These are phyloP conservation scores for Pichia pseudocactophila DNA, from an alignment of 805 yeast genomes.

Conservation along the genomic window DNA sequence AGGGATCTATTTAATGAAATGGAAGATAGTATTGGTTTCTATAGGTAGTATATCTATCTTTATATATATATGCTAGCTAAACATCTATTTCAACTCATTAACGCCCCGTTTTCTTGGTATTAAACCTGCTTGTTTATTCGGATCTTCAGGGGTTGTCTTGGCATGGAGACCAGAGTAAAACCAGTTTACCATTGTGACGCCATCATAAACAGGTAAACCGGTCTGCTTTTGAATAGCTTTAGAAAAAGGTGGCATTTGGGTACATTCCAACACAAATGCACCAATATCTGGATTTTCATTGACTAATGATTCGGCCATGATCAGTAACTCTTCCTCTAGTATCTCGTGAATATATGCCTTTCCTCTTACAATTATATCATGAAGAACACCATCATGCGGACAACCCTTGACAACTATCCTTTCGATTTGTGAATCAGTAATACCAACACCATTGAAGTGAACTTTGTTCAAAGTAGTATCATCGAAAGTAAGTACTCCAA, in stretches of 20 bases:
- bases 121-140: constrained; percentile 15
- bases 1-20: constrained; percentile 25
- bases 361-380: constrained; percentile 20
- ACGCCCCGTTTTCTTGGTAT: constrained; percentile 21
- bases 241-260: constrained; percentile 30
- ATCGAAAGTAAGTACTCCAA: constrained; percentile 28
- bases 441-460: constrained; percentile 26
- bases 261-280: constrained; percentile 28
- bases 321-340: constrained; percentile 21
- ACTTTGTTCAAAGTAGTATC: constrained; percentile 17
- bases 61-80: too few species aligned
- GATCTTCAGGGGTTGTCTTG: constrained; percentile 18
- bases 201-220: constrained; percentile 27
- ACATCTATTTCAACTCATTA: constrained; percentile 17
- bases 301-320: constrained; percentile 17
- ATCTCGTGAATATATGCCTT: constrained; percentile 20
- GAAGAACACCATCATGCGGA: constrained; percentile 18
- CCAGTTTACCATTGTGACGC: constrained; percentile 26
- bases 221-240: constrained; percentile 22
- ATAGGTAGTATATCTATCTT: too few species aligned
- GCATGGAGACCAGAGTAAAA: constrained; percentile 24
- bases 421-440: constrained; percentile 17
- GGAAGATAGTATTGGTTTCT: constrained; percentile 15
- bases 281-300: constrained; percentile 17
- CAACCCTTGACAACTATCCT: constrained; percentile 17